Evolutionary conservation across 495 filamentous ascomycete species (phyloP).

Genomic region (Hamigera avellanea): DNA sequence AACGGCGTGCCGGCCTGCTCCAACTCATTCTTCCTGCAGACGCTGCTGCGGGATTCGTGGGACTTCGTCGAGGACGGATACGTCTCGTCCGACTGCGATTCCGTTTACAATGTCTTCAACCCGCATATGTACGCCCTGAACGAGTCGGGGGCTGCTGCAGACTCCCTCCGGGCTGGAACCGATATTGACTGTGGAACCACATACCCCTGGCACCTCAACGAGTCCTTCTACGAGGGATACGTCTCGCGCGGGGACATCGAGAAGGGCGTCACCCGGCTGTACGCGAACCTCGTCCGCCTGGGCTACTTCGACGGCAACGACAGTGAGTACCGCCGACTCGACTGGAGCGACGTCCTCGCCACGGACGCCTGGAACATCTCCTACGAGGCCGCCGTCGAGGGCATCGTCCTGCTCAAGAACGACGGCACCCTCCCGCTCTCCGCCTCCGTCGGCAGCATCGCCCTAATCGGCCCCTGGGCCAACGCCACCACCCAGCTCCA

Average conservation of each 20-base stretch:
- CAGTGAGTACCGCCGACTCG: constrained; percentile 36
- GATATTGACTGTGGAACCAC: constrained; percentile 51
- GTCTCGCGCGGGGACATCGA: constrained; percentile 40
- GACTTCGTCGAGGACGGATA: constrained; percentile 38
- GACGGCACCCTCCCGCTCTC: constrained; percentile 42
- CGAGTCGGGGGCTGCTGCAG: constrained; percentile 35
- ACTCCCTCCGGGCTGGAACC: constrained; percentile 45
- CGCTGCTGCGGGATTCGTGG: constrained; percentile 42
- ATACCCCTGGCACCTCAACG: constrained; percentile 38
- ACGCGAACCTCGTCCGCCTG: constrained; percentile 40
- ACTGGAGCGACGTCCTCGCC: constrained; percentile 39
- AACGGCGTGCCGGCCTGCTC: constrained; percentile 48
- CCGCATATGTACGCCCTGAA: constrained; percentile 40
- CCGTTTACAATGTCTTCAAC: constrained; percentile 45
- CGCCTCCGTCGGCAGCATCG: constrained; percentile 28
- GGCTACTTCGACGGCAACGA: constrained; percentile 48
- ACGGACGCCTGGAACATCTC: constrained; percentile 43
- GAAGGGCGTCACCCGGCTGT: constrained; percentile 41
- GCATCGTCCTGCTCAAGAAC: constrained; percentile 52
- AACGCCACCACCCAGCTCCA: constrained; percentile 49
- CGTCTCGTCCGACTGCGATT: constrained; percentile 47
- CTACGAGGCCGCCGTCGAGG: constrained; percentile 45
- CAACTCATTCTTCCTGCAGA: constrained; percentile 44
- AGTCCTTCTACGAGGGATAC: constrained; percentile 34
- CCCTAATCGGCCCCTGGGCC: constrained; percentile 47